Percentiles rank a stretch among this genome's conserved stretches.
Evolutionary conservation across 2,329 filamentous ascomycete genomes (phyloP).

Genomic region (Calonectria pteridis): DNA sequence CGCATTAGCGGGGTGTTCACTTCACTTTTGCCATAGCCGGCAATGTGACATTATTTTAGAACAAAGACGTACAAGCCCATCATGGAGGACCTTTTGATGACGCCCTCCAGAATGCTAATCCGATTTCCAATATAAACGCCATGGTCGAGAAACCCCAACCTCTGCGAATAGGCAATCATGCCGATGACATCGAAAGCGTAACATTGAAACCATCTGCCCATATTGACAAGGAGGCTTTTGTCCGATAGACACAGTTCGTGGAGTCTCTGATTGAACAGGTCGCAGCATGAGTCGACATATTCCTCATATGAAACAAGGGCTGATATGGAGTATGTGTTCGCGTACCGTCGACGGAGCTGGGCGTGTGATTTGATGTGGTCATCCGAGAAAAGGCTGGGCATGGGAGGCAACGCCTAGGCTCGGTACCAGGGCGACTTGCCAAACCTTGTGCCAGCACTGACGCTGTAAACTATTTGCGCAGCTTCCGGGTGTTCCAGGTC

Average conservation of each 20-base stretch:
- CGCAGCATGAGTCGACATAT: background rate
- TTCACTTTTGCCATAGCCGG: too few relatives aligned
- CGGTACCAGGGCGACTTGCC: background rate
- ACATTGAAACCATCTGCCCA: slow-evolving; percentile 31
- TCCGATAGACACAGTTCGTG: background rate
- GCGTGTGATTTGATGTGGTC: background rate
- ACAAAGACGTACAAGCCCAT: slow-evolving; percentile 1
- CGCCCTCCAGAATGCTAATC: slow-evolving; percentile 22
- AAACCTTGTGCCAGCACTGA: background rate
- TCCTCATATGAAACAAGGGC: background rate
- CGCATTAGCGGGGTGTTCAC: too few relatives aligned
- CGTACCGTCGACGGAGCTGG: background rate
- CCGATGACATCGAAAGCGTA: slow-evolving; percentile 37
- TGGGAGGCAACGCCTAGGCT: background rate
- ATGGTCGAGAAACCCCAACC: slow-evolving; percentile 26
- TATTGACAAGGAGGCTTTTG: background rate
- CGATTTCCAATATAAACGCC: slow-evolving; percentile 23
- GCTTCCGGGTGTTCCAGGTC: background rate
- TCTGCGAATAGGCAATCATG: slow-evolving; percentile 12
- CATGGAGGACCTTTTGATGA: slow-evolving; percentile 24
- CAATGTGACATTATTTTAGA: background rate
- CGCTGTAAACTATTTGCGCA: background rate
- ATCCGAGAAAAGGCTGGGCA: background rate
- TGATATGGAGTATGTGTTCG: background rate
- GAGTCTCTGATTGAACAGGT: background rate